Conservation (phyloP, 2,329 filamentous ascomycete genomes). For the Xylaria multiplex region DNA sequence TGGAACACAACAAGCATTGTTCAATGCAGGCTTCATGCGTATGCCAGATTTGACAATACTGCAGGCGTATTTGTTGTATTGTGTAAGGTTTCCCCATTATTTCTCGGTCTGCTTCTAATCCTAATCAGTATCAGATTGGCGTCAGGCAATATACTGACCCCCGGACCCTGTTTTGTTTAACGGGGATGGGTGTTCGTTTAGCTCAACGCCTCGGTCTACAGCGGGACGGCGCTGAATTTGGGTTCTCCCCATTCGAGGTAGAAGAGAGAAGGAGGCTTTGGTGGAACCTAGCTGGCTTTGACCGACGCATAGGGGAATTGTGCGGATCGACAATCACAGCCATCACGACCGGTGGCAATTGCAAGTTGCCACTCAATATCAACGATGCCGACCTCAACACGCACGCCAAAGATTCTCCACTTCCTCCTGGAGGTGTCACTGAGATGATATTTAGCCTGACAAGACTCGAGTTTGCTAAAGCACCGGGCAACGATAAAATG, state of each 20-base stretch:
- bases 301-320: constrained; percentile 75
- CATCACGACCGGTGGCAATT: constrained; percentile 63
- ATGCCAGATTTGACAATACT: constrained; percentile 72
- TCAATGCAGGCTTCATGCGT: constrained; percentile 73
- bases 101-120: constrained; percentile 23
- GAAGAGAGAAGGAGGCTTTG: constrained; percentile 77
- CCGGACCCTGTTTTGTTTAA: constrained; percentile 66
- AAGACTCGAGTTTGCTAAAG: constrained; percentile 66
- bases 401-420: constrained; percentile 65
- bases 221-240: constrained; percentile 65
- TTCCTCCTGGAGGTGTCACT: constrained; percentile 61
- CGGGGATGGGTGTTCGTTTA: constrained; percentile 73
- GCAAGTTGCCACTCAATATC: constrained; percentile 68
- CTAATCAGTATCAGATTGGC: constrained; percentile 59
- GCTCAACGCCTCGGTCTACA: constrained; percentile 76
- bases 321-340: constrained; percentile 67
- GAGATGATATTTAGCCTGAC: constrained; percentile 70
- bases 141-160: constrained; percentile 69
- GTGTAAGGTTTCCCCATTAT: constrained; percentile 56
- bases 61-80: constrained; percentile 74
- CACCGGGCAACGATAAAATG: constrained; percentile 60
- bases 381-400: constrained; percentile 69
- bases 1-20: constrained; percentile 71
- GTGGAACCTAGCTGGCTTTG: constrained; percentile 77
- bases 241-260: constrained; percentile 67